Base-by-base conservation (phyloP, 108 stramenopile genomes). In the Hondaea fermentalgiana region DNA sequence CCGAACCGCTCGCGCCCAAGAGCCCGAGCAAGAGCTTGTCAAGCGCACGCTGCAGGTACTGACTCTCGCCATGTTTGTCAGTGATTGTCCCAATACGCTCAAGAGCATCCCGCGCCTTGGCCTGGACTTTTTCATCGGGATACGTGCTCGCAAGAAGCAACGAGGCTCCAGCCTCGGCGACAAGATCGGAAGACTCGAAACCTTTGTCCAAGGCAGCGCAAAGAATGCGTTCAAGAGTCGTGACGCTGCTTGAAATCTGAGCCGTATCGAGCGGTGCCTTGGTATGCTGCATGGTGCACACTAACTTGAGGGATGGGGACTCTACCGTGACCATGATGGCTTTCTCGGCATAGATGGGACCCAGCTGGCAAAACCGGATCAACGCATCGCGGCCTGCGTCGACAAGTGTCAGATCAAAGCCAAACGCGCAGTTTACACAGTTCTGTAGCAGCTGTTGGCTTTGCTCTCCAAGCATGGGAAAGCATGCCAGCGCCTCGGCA, bases 1-100 rank as follows among this genome's bases (percentile, higher is more conserved):
- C 45, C 6, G 76, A 83, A 6, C 76, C 76, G 49, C 76, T 53
- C 28, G 45, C 49, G 25, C 76, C 76, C n/a, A 83, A 28, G 16
- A 83, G 76, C 45, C 76, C 76, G 25, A 83, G 76, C 23, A 83
- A 25, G 23, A 83, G 76, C 51, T 83, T 83, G 51, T 83, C 76
- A 23, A 83, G 45, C 76, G 76, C 76, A 6, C 76, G 76, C 25
- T 53, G 76, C 76, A 83, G n/a, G 3, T 53, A 83, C 45, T 47
- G 76, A 42, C 42, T 69, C 42, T 69, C 64, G 8, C 42, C 42
- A 8, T 69, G 25, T 10, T 28, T 28, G 42, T 69, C 64, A 12
- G 35, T 16, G 64, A 69, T 69, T 8, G 42, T 12, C 35, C 64
- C 64, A 3, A 83, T 47, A 8, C 45, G 45, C 10, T 53, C 49